These are phyloP conservation scores for Backusella tarrabulga DNA, from an alignment of 192 early-diverging fungal species.

Conservation along the genomic window DNA sequence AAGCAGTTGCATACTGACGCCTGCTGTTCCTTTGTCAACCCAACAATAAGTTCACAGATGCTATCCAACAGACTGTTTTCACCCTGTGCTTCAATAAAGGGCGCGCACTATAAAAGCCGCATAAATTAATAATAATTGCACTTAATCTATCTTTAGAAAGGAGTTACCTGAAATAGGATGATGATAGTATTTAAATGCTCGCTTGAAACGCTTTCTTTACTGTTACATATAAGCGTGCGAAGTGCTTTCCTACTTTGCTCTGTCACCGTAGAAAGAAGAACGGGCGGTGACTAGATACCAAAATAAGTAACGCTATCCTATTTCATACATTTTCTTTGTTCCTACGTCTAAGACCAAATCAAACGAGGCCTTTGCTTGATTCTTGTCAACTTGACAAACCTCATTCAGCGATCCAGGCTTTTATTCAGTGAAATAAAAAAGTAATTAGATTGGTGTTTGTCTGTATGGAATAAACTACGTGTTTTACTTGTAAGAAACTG, in stretches of 20 bases:
- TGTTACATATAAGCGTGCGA: neutral
- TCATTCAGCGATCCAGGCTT: neutral
- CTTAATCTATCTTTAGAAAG: neutral
- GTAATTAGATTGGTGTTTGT: neutral
- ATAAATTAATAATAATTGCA: neutral
- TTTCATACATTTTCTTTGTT: neutral
- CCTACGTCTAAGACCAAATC: neutral
- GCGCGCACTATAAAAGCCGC: neutral
- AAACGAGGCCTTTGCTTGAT: neutral
- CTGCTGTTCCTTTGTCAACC: neutral
- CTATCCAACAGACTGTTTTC: neutral
- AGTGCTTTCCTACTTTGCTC: neutral
- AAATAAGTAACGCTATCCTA: neutral
- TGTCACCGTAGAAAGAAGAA: neutral
- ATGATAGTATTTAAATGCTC: neutral
- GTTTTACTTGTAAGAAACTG: constrained; percentile 16
- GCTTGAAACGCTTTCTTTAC: neutral
- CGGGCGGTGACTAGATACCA: neutral
- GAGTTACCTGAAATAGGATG: constrained; percentile 19
- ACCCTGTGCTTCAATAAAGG: neutral
- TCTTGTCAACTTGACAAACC: constrained; percentile 9
- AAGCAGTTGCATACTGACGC: neutral
- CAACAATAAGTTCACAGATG: constrained; percentile 7
- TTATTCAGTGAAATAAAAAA: neutral
- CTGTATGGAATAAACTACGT: neutral